Percentiles rank a stretch among this genome's conserved stretches.
Conservation (phyloP, 495 filamentous ascomycete genomes). For the Parachaetomium inaequale region DNA sequence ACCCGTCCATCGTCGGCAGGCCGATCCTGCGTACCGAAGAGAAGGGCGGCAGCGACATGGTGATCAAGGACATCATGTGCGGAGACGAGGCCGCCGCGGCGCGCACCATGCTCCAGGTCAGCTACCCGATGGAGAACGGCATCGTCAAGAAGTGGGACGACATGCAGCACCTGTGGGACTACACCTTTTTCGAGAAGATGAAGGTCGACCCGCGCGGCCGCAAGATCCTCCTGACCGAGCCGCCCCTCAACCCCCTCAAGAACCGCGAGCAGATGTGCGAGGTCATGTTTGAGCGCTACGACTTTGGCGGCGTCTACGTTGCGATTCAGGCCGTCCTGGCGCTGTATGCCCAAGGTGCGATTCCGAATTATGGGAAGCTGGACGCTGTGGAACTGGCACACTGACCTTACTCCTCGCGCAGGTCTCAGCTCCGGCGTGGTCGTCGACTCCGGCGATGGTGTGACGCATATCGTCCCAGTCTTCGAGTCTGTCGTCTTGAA, state of each 20-base stretch:
- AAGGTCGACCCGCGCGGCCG: conserved; percentile 83
- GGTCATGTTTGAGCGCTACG: conserved; percentile 97
- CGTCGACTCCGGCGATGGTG: conserved; percentile 95
- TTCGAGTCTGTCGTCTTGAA: conserved; percentile 97
- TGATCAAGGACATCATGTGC: conserved; percentile 99
- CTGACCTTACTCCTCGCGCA: conserved; percentile 29
- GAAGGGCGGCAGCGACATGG: conserved; percentile 53
- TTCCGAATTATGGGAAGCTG: background rate
- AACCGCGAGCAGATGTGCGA: conserved; percentile 97
- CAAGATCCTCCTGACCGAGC: conserved; percentile 98
- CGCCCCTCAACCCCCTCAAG: conserved; percentile 93
- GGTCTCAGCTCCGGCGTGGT: conserved; percentile 94
- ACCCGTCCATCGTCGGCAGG: conserved; percentile 95
- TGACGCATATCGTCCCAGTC: conserved; percentile 97
- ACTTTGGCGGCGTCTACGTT: conserved; percentile 95
- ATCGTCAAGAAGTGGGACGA: conserved; percentile 99
- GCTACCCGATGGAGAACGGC: conserved; percentile 99
- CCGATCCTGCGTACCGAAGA: conserved; percentile 97
- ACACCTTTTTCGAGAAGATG: conserved; percentile 96
- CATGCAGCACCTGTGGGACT: conserved; percentile 99
- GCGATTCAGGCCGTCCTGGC: conserved; percentile 97
- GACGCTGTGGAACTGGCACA: background rate
- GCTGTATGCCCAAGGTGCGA: conserved; percentile 88
- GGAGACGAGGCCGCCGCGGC: conserved; percentile 96
- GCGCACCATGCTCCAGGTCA: conserved; percentile 94